Evolutionary conservation across 805 yeast species (phyloP).

Genomic region (Starmera pachycereana): DNA sequence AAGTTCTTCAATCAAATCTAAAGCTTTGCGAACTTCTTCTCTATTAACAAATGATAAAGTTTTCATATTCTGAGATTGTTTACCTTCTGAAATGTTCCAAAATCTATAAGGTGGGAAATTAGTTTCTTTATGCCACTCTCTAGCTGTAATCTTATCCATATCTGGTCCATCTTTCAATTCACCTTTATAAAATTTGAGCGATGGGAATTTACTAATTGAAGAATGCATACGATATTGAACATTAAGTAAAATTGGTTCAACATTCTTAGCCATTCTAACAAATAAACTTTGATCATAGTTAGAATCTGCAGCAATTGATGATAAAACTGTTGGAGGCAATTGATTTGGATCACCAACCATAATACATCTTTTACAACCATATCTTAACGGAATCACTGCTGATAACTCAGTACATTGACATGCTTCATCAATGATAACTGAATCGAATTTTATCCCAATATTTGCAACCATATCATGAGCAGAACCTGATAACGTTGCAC

Average conservation of each 20-base stretch:
- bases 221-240: conserved; percentile 99
- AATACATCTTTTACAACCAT: conserved; percentile 82
- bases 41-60: conserved; percentile 65
- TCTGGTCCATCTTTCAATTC: conserved; percentile 66
- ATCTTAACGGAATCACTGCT: conserved; percentile 82
- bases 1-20: conserved; percentile 52
- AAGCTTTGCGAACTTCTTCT: conserved; percentile 63
- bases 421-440: conserved; percentile 93
- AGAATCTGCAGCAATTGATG: conserved; percentile 72
- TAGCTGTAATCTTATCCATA: conserved; percentile 46
- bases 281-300: conserved; percentile 87
- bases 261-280: conserved; percentile 77
- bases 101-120: conserved; percentile 70
- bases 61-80: conserved; percentile 51
- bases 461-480: conserved; percentile 81
- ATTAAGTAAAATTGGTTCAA: conserved; percentile 58
- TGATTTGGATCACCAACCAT: conserved; percentile 99
- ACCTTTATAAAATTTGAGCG: conserved; percentile 68
- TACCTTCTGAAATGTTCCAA: conserved; percentile 55
- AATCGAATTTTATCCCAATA: conserved; percentile 70
- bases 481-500: conserved; percentile 88
- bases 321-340: conserved; percentile 91
- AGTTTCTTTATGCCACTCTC: conserved; percentile 63
- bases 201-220: conserved; percentile 77
- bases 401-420: conserved; percentile 94